phyloP scores from a whole-genome alignment of 2,329 filamentous ascomycete species.

The Monosporascus ibericus region DNA sequence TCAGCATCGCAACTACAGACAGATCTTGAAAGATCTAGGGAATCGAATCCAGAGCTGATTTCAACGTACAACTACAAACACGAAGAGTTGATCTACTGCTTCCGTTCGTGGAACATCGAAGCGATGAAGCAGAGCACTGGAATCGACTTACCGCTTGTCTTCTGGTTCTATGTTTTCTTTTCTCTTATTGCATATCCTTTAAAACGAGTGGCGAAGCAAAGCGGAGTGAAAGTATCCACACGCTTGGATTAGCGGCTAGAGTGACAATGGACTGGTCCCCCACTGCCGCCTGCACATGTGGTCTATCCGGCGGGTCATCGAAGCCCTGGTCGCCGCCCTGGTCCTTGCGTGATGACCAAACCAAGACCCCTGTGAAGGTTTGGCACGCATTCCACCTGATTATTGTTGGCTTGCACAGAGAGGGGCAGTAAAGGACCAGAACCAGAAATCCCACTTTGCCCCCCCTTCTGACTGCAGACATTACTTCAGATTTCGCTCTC shows the following conservation, averaged over 20 bases:
- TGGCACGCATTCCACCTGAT: neutral
- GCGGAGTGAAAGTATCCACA: neutral
- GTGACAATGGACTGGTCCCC: neutral
- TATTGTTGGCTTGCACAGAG: neutral
- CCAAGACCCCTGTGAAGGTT: neutral
- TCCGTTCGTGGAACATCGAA: too few species aligned
- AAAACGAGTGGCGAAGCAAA: neutral
- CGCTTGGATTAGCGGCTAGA: neutral
- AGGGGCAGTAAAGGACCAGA: neutral
- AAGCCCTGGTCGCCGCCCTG: neutral
- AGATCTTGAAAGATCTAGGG: too few species aligned
- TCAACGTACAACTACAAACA: too few species aligned
- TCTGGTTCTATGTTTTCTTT: too few species aligned
- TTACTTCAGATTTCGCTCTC: neutral
- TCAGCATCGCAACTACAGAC: too few species aligned
- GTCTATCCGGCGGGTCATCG: neutral
- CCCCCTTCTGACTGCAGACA: neutral
- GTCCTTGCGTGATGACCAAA: neutral
- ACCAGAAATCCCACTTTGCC: neutral
- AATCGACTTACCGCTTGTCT: too few species aligned
- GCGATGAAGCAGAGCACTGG: too few species aligned
- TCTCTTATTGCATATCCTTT: neutral
- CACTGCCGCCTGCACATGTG: neutral
- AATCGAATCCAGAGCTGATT: too few species aligned
- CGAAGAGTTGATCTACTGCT: too few species aligned